A percentile compares a stretch with the other conserved stretches of the same genome.
Evolutionary conservation across 768 basidiomycete genomes (phyloP).

Genomic region (Lactarius sp.): DNA sequence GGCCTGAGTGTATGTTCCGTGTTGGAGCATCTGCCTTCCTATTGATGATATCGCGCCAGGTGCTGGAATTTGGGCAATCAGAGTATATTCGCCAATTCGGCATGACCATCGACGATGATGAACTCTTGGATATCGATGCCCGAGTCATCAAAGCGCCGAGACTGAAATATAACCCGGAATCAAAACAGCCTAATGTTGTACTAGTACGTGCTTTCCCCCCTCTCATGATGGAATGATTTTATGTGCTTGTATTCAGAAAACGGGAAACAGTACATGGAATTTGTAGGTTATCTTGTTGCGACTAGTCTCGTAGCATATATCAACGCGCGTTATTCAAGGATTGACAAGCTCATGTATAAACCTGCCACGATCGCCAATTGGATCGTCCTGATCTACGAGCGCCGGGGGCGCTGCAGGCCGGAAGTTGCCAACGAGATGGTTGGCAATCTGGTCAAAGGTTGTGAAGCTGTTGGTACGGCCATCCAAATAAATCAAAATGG

Average conservation of each 20-base stretch:
- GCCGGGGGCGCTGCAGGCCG: slow-evolving; percentile 47
- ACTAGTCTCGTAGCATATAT: neutral
- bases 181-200: slow-evolving; percentile 47
- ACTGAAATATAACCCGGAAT: slow-evolving; percentile 57
- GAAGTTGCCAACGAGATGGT: slow-evolving; percentile 49
- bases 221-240: neutral
- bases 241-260: slow-evolving; percentile 38
- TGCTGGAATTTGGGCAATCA: slow-evolving; percentile 40
- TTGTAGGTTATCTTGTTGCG: slow-evolving; percentile 43
- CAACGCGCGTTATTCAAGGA: slow-evolving; percentile 37
- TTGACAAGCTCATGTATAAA: slow-evolving; percentile 63
- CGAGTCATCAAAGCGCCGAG: slow-evolving; percentile 59
- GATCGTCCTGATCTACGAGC: slow-evolving; percentile 64
- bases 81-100: slow-evolving; percentile 67
- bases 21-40: neutral
- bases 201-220: slow-evolving; percentile 36
- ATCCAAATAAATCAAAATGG: neutral
- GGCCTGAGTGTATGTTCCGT: slow-evolving; percentile 44
- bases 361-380: slow-evolving; percentile 51
- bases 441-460: slow-evolving; percentile 43
- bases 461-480: slow-evolving; percentile 53
- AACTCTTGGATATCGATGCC: slow-evolving; percentile 53
- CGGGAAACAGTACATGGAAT: slow-evolving; percentile 70
- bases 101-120: slow-evolving; percentile 50
- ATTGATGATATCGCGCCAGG: slow-evolving; percentile 35